Conservation (phyloP, 2,329 filamentous ascomycete species). For the Berkeleyomyces basicola region DNA sequence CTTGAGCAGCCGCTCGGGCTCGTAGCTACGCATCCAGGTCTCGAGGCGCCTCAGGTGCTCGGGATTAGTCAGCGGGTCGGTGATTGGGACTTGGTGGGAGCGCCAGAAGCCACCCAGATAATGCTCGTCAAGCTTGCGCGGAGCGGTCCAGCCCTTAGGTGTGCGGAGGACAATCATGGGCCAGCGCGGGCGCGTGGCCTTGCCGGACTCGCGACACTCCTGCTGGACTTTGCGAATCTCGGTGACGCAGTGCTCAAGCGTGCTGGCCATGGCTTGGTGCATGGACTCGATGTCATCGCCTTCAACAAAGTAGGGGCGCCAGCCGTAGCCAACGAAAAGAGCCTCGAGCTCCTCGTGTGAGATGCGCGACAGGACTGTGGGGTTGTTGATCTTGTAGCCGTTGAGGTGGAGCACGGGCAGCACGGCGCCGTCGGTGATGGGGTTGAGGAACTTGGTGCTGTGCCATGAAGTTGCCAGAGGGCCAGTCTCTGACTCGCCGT, state of each 20-base stretch:
- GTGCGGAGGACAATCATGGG: constrained; percentile 64
- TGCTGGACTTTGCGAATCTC: constrained; percentile 56
- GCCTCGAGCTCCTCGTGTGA: constrained; percentile 54
- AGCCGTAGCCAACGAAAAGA: constrained; percentile 59
- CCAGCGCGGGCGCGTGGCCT: constrained; percentile 55
- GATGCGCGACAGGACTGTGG: constrained; percentile 56
- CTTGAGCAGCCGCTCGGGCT: constrained; percentile 55
- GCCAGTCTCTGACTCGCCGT: constrained; percentile 68
- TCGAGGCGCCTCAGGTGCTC: constrained; percentile 52
- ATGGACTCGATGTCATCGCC: constrained; percentile 56
- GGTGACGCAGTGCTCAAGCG: constrained; percentile 52
- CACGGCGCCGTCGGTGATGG: constrained; percentile 60
- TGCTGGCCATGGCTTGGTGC: constrained; percentile 70
- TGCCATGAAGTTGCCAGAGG: constrained; percentile 68
- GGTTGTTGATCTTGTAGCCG: constrained; percentile 76
- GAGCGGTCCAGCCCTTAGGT: constrained; percentile 68
- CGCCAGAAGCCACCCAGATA: constrained; percentile 65
- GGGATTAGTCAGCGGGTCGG: constrained; percentile 49
- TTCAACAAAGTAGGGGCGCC: constrained; percentile 66
- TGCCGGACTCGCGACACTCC: constrained; percentile 51
- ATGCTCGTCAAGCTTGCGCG: constrained; percentile 53
- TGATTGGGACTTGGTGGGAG: constrained; percentile 60
- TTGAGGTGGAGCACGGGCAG: constrained; percentile 65
- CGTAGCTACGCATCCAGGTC: constrained; percentile 61
- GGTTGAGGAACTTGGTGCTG: constrained; percentile 68